phyloP scores from a whole-genome alignment of 176 grass and related monocot genomes.

The Oryza glaberrima region DNA sequence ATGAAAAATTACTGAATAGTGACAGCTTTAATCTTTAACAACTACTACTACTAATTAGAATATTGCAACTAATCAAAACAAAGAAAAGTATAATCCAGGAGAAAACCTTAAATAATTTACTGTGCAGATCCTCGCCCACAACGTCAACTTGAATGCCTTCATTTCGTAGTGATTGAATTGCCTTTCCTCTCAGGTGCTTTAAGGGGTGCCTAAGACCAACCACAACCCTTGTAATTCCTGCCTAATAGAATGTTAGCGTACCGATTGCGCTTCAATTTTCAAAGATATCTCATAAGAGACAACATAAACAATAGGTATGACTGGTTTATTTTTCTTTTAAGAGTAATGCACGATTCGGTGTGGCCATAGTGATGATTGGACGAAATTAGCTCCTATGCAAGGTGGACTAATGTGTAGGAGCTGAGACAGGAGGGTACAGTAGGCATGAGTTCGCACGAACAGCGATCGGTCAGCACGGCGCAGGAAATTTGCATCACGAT shows the following conservation, averaged over 20 bases:
- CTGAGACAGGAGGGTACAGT: neutral
- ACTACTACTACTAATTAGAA: neutral
- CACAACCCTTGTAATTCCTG: constrained; percentile 88
- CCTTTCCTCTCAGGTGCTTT: constrained; percentile 82
- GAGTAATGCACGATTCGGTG: neutral
- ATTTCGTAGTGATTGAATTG: constrained; percentile 76
- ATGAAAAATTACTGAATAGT: neutral
- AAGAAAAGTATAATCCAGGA: neutral
- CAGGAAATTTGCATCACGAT: neutral
- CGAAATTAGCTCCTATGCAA: neutral
- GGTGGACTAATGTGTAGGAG: neutral
- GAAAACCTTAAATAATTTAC: constrained; percentile 72
- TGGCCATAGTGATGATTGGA: neutral
- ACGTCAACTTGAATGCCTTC: constrained; percentile 86
- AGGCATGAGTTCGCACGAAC: neutral
- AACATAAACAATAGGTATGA: neutral
- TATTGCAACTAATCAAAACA: neutral
- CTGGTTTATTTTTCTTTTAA: neutral
- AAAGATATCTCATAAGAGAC: neutral
- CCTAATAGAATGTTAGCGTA: constrained; percentile 64
- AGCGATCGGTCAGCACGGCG: neutral
- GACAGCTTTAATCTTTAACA: neutral
- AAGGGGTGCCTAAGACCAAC: constrained; percentile 85
- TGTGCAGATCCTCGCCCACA: constrained; percentile 80
- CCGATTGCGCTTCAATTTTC: neutral